A percentile compares a stretch with the other conserved stretches of the same genome.
Evolutionary conservation across 2,329 filamentous ascomycete species (phyloP).

Genomic region (Phyllosticta citriasiana): DNA sequence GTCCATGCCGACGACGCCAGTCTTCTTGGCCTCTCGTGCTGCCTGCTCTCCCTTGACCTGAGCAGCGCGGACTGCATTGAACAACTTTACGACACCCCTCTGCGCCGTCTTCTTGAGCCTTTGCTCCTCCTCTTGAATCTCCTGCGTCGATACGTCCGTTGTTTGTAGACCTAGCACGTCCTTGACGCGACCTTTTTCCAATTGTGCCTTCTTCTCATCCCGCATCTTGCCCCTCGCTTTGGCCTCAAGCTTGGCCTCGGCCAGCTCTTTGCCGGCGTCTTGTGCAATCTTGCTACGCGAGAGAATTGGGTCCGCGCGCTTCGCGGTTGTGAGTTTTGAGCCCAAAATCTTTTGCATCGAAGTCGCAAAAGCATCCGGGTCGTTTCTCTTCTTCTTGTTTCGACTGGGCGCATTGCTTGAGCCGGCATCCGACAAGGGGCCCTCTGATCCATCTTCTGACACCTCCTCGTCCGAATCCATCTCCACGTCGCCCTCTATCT

Average conservation of each 20-base stretch:
- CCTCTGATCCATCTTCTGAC: constrained; percentile 29
- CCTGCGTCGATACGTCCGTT: constrained; percentile 37
- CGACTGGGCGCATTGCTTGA: constrained; percentile 18
- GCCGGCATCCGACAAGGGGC: constrained; percentile 23
- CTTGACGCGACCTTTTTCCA: constrained; percentile 79
- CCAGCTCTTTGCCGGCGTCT: constrained; percentile 59
- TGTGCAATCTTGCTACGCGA: constrained; percentile 69
- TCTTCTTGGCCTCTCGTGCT: constrained; percentile 56
- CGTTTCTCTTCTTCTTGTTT: constrained; percentile 73
- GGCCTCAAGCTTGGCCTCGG: constrained; percentile 68
- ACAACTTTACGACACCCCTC: constrained; percentile 87
- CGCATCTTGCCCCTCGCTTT: constrained; percentile 72
- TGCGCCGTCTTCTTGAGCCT: constrained; percentile 78
- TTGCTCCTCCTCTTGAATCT: constrained; percentile 61
- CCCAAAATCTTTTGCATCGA: constrained; percentile 88
- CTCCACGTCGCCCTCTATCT: constrained; percentile 20
- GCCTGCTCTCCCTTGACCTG: constrained; percentile 82
- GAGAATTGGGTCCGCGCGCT: constrained; percentile 82
- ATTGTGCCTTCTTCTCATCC: constrained; percentile 65
- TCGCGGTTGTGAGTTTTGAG: constrained; percentile 74
- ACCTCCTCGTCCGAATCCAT: constrained; percentile 24
- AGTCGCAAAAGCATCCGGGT: constrained; percentile 81
- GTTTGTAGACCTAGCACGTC: constrained; percentile 65
- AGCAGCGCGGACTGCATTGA: constrained; percentile 87
- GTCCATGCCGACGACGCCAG: constrained; percentile 67